These are phyloP conservation scores for Lanmaoa rubissima DNA, from an alignment of 768 basidiomycete species.

Conservation along the genomic window DNA sequence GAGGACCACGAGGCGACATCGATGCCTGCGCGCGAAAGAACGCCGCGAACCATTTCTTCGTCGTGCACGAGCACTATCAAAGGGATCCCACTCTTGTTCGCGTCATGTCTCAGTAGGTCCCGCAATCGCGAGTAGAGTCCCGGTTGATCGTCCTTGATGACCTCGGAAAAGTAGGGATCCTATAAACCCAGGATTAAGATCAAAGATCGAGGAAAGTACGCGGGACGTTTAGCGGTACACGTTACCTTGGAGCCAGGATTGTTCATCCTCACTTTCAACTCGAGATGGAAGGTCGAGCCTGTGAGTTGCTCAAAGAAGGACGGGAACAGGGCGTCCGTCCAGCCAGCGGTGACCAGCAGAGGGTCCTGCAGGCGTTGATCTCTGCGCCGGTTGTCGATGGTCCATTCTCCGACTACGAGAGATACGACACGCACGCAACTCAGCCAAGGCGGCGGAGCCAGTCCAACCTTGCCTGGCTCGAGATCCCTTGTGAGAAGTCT, in stretches of 20 bases:
- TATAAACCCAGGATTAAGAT: neutral
- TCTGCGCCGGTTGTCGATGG: slow-evolving; percentile 32
- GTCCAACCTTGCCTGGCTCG: slow-evolving; percentile 31
- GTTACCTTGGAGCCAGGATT: slow-evolving; percentile 21
- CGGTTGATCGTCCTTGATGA: slow-evolving; percentile 8
- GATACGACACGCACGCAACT: slow-evolving; percentile 33
- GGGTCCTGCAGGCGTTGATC: slow-evolving; percentile 33
- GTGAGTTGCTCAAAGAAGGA: slow-evolving; percentile 20
- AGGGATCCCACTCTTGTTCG: slow-evolving; percentile 27
- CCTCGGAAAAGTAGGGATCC: slow-evolving; percentile 19
- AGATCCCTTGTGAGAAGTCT: slow-evolving; percentile 25
- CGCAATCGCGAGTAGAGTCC: slow-evolving; percentile 18
- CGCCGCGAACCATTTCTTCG: slow-evolving; percentile 37
- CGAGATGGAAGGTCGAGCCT: slow-evolving; percentile 20
- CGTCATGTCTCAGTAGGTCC: slow-evolving; percentile 21
- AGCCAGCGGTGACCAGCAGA: slow-evolving; percentile 37
- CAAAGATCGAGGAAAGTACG: neutral
- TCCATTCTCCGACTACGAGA: slow-evolving; percentile 37
- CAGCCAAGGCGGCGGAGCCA: slow-evolving; percentile 34
- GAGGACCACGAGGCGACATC: slow-evolving; percentile 41
- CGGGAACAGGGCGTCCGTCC: slow-evolving; percentile 39
- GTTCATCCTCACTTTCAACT: slow-evolving; percentile 3
- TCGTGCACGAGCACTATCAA: slow-evolving; percentile 49
- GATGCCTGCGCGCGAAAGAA: slow-evolving; percentile 42
- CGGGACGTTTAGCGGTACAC: neutral